Evolutionary conservation across 2,329 filamentous ascomycete species (phyloP).

Genomic region (Raffaelea deltoideospora): DNA sequence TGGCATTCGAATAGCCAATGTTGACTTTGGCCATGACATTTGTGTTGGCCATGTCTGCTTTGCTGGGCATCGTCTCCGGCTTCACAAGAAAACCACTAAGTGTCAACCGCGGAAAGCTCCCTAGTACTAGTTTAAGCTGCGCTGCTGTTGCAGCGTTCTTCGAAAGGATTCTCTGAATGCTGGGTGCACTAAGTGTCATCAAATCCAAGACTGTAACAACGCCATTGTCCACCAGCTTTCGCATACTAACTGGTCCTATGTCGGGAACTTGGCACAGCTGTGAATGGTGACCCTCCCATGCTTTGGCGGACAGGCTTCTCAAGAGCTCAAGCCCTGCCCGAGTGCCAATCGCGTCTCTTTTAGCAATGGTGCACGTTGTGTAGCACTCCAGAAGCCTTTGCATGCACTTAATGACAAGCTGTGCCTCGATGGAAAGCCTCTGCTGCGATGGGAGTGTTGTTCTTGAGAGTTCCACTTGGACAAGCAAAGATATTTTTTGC

Average conservation of each 20-base stretch:
- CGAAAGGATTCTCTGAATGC: slow-evolving; percentile 62
- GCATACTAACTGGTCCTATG: slow-evolving; percentile 60
- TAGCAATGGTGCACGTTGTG: slow-evolving; percentile 50
- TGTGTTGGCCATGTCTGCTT: not conserved
- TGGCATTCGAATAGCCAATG: slow-evolving; percentile 58
- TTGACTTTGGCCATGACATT: slow-evolving; percentile 36
- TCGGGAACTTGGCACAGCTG: slow-evolving; percentile 73
- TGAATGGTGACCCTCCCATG: slow-evolving; percentile 69
- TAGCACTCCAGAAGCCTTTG: slow-evolving; percentile 60
- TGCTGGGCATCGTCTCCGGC: slow-evolving; percentile 18
- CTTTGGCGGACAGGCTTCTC: slow-evolving; percentile 56
- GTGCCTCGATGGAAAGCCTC: slow-evolving; percentile 43
- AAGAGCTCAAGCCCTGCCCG: slow-evolving; percentile 61
- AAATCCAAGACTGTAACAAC: slow-evolving; percentile 60
- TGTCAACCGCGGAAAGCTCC: slow-evolving; percentile 49
- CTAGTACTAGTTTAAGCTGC: slow-evolving; percentile 48
- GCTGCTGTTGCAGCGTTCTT: slow-evolving; percentile 74
- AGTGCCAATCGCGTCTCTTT: slow-evolving; percentile 49
- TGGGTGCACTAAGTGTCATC: slow-evolving; percentile 46
- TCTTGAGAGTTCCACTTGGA: slow-evolving; percentile 57
- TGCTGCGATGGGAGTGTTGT: slow-evolving; percentile 36
- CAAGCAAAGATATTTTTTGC: slow-evolving; percentile 63
- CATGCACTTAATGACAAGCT: slow-evolving; percentile 49
- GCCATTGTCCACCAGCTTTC: slow-evolving; percentile 56
- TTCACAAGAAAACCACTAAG: too few species aligned